Evolutionary conservation across 2,329 filamentous ascomycete genomes (phyloP).

Genomic region (Sarocladiaceae sp.): DNA sequence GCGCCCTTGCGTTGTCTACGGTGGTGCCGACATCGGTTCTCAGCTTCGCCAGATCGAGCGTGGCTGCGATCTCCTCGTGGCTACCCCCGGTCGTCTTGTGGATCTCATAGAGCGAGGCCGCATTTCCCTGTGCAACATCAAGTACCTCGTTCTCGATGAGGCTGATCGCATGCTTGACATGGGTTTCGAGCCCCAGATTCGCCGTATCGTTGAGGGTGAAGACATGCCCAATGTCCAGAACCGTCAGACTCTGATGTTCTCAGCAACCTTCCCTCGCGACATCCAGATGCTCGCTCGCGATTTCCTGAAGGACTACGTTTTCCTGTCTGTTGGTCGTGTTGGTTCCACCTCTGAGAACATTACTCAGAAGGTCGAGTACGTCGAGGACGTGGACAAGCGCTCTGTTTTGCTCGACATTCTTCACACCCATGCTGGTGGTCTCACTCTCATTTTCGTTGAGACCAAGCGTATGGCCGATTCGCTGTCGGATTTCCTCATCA

Average conservation of each 20-base stretch:
- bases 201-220: slow-evolving; percentile 95
- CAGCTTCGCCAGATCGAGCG: slow-evolving; percentile 98
- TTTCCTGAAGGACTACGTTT: slow-evolving; percentile 98
- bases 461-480: slow-evolving; percentile 99
- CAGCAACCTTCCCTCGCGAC: slow-evolving; percentile 96
- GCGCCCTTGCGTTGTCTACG: slow-evolving; percentile 95
- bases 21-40: slow-evolving; percentile 96
- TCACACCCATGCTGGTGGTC: slow-evolving; percentile 83
- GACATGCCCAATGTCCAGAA: slow-evolving; percentile 84
- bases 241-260: slow-evolving; percentile 99
- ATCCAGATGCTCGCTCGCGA: slow-evolving; percentile 99
- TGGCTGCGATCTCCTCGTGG: slow-evolving; percentile 94
- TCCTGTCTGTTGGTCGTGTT: slow-evolving; percentile 96
- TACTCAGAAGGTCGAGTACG: slow-evolving; percentile 96
- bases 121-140: slow-evolving; percentile 97
- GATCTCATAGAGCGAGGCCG: slow-evolving; percentile 98
- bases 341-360: slow-evolving; percentile 99
- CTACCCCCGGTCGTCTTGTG: slow-evolving; percentile 93
- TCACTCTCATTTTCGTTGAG: slow-evolving; percentile 97
- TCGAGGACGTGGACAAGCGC: slow-evolving; percentile 95
- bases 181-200: slow-evolving; percentile 99
- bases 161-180: slow-evolving; percentile 99
- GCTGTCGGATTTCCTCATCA: slow-evolving; percentile 95
- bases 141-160: slow-evolving; percentile 98
- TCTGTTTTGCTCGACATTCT: slow-evolving; percentile 96